These are phyloP conservation scores for Paulinella micropora DNA, from an alignment of 78 protist species.

Conservation along the genomic window DNA sequence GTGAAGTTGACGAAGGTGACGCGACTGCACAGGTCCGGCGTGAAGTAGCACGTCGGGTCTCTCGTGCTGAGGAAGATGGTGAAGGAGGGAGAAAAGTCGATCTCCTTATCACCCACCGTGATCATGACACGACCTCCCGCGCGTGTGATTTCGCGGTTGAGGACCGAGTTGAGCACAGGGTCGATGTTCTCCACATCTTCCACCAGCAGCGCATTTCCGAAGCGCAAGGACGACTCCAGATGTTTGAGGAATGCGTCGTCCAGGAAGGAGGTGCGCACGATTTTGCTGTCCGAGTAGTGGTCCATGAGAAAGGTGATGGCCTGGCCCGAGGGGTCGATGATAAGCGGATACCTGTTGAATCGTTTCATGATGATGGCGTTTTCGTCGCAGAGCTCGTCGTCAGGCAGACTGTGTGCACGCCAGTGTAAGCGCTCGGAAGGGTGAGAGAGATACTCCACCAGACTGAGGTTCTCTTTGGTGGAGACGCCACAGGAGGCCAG, in stretches of 20 bases:
- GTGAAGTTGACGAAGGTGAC: constrained; percentile 32
- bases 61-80: constrained; percentile 68
- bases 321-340: constrained; percentile 93
- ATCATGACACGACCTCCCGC: constrained; percentile 73
- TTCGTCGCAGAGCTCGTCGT: constrained; percentile 77
- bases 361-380: constrained; percentile 83
- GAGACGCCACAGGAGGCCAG: constrained; percentile 26
- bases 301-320: constrained; percentile 61
- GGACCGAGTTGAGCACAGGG: constrained; percentile 87
- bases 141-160: constrained; percentile 66
- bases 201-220: constrained; percentile 71
- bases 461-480: constrained; percentile 37
- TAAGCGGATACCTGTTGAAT: constrained; percentile 80
- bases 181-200: constrained; percentile 86
- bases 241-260: constrained; percentile 35
- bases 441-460: constrained; percentile 60
- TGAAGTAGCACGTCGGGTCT: constrained; percentile 31
- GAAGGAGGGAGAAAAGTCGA: constrained; percentile 90
- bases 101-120: constrained; percentile 74
- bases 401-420: constrained; percentile 71
- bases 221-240: constrained; percentile 38
- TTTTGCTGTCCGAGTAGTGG: not conserved
- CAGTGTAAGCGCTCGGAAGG: constrained; percentile 44
- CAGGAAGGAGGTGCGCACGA: constrained; percentile 32
- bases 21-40: constrained; percentile 49